phyloP scores from a whole-genome alignment of 108 stramenopile species.

The Nitzschia sp. region DNA sequence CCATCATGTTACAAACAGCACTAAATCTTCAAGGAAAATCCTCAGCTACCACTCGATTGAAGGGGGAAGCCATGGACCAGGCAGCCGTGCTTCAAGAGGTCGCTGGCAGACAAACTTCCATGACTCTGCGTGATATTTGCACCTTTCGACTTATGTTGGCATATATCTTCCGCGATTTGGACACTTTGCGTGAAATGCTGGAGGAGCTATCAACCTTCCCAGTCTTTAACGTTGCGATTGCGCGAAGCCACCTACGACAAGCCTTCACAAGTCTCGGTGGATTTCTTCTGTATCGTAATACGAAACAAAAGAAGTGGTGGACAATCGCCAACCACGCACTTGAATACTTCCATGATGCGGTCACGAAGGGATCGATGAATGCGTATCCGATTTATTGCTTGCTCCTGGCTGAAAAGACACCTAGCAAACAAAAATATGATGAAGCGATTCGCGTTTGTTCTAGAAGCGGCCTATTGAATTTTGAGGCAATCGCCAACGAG shows the following conservation, averaged over 20 bases:
- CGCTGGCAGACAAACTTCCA: constrained; percentile 5
- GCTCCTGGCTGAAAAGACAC: constrained; percentile 28
- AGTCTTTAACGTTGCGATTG: background rate
- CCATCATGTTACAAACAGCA: constrained; percentile 19
- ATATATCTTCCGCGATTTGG: constrained; percentile 19
- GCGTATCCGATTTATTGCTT: constrained; percentile 12
- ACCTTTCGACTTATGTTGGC: constrained; percentile 27
- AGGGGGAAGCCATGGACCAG: constrained; percentile 18
- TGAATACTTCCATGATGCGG: background rate
- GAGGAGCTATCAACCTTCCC: constrained; percentile 8
- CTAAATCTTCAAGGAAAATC: constrained; percentile 7
- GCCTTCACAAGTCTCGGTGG: constrained; percentile 9
- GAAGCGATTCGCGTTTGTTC: constrained; percentile 24
- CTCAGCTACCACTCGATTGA: constrained; percentile 10
- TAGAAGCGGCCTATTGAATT: constrained; percentile 28
- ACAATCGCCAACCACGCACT: constrained; percentile 11
- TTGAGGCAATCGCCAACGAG: constrained; percentile 32
- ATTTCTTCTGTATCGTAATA: background rate
- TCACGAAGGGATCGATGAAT: constrained; percentile 19
- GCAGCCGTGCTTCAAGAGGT: constrained; percentile 1
- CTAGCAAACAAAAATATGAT: constrained; percentile 21
- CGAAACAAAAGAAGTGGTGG: background rate
- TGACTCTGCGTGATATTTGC: constrained; percentile 27
- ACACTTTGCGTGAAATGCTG: constrained; percentile 1
- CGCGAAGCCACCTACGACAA: constrained; percentile 4